Base-by-base conservation (phyloP, 257 asterid genomes). In the Sherardia arvensis region DNA sequence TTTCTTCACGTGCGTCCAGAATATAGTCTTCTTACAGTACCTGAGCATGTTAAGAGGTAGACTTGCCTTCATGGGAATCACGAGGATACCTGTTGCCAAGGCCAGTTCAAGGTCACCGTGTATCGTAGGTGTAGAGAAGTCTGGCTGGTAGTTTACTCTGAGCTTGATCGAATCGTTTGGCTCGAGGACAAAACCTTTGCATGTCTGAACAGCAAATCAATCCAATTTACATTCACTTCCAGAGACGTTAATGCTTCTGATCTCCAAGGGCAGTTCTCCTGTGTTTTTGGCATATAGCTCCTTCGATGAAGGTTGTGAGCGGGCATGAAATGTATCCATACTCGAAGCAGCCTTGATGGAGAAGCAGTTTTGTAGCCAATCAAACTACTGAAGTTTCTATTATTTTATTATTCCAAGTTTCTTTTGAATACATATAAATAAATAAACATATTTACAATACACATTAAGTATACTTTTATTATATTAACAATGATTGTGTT, bases 21-120 rank as follows among this genome's bases (percentile, higher is more conserved):
- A 78, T 29, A 80, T 66, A 11, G 87, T 71, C 71, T 78, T 78
- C 73, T 72, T 84, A 79, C 97, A 93, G 67, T 80, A 77, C 71
- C 78, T 73, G 25, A 85, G 69, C 83, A 82, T 69, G 77, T 65
- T 65, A 53, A 73, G 61, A 17, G 99, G 87, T 54, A 84, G 57
- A 73, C 84, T 85, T n/a, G 86, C 95, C 81, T 81, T 84, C 97
- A 92, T 85, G 27, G 97, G 99, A 72, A 93, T 78, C 74, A 90
- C 90, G 66, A 84, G 71, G 65, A 82, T 77, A 53, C 96, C 95
- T 56, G 81, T 71, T n/a, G 88, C 69, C 71, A 85, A 77, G 66
- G 70, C 74, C 74, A 87, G 79, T 58, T 84, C 88, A 65, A 87
- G 91, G 72, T 89, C 96, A 78, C 99, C 78, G 60, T 79, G 87